Percentiles rank a stretch among this genome's conserved stretches.
Conservation (phyloP, 2,329 filamentous ascomycete genomes). For the Polychaeton citri region DNA sequence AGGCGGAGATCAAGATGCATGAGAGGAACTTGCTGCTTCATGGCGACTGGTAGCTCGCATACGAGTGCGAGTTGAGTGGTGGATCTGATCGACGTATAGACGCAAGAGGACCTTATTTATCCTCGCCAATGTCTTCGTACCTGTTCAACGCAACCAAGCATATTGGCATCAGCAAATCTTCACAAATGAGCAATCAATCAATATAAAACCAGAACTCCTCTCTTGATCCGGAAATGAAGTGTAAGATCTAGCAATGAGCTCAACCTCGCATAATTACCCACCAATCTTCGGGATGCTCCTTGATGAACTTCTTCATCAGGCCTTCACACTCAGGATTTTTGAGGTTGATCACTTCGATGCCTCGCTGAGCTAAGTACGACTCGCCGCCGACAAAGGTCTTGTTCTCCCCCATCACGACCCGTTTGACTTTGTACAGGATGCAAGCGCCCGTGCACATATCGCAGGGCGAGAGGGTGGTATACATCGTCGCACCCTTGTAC, state of each 20-base stretch:
- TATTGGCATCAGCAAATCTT: conserved; percentile 5
- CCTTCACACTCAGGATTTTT: conserved; percentile 51
- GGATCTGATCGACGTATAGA: no score
- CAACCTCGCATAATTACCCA: conserved; percentile 19
- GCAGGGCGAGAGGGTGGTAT: conserved; percentile 66
- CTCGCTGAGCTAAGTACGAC: conserved; percentile 51
- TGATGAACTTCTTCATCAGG: conserved; percentile 60
- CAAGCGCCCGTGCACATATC: conserved; percentile 75
- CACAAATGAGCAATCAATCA: no score
- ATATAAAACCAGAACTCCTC: no score
- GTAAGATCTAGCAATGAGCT: no score
- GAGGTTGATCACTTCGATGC: conserved; percentile 61
- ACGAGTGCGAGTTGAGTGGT: no score
- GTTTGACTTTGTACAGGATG: conserved; percentile 58
- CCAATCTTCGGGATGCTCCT: conserved; percentile 60
- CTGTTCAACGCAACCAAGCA: conserved; percentile 8
- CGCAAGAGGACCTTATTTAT: conserved; percentile 8
- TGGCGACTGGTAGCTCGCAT: conserved; percentile 18
- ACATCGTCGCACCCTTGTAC: conserved; percentile 67
- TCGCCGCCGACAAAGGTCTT: conserved; percentile 62
- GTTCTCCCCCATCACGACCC: conserved; percentile 69
- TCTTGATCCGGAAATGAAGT: no score
- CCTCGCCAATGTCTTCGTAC: conserved; percentile 27
- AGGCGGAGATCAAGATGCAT: conserved; percentile 22
- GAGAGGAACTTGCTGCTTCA: conserved; percentile 21